Percentiles rank a stretch among this genome's conserved stretches.
Conservation (phyloP, 306 rosid species). For the Cicer cuneatum region DNA sequence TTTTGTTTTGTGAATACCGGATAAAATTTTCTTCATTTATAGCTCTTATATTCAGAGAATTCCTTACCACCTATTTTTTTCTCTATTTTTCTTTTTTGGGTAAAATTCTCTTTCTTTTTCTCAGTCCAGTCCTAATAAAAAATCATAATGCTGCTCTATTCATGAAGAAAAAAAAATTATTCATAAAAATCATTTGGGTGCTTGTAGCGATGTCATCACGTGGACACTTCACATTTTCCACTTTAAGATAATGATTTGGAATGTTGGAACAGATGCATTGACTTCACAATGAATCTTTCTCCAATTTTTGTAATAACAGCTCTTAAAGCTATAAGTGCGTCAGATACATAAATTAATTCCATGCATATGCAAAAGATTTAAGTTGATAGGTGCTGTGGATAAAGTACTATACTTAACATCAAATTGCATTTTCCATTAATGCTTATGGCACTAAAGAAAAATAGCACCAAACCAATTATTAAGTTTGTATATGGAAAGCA, state of each 20-base stretch:
- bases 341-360: slow-evolving; percentile 16
- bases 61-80: too few species aligned
- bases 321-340: slow-evolving; percentile 20
- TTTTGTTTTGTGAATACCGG: too few species aligned
- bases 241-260: slow-evolving; percentile 17
- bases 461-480: neutral
- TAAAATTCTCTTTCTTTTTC: too few species aligned
- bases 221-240: slow-evolving; percentile 27
- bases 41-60: too few species aligned
- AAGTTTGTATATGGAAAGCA: neutral
- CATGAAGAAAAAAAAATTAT: slow-evolving; percentile 15
- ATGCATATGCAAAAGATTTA: slow-evolving; percentile 8
- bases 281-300: slow-evolving; percentile 8
- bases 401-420: slow-evolving; percentile 27
- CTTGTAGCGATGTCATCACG: neutral
- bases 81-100: too few species aligned
- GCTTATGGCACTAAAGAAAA: slow-evolving; percentile 30
- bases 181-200: slow-evolving; percentile 6
- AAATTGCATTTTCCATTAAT: slow-evolving; percentile 18
- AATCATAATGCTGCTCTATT: slow-evolving; percentile 42
- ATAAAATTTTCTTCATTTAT: too few species aligned
- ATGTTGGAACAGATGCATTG: slow-evolving; percentile 22
- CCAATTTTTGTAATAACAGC: neutral
- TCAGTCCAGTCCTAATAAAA: too few species aligned
- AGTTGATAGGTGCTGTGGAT: slow-evolving; percentile 37